These are phyloP conservation scores for Microsporum audouinii DNA, from an alignment of 2,329 filamentous ascomycete species.

Conservation along the genomic window DNA sequence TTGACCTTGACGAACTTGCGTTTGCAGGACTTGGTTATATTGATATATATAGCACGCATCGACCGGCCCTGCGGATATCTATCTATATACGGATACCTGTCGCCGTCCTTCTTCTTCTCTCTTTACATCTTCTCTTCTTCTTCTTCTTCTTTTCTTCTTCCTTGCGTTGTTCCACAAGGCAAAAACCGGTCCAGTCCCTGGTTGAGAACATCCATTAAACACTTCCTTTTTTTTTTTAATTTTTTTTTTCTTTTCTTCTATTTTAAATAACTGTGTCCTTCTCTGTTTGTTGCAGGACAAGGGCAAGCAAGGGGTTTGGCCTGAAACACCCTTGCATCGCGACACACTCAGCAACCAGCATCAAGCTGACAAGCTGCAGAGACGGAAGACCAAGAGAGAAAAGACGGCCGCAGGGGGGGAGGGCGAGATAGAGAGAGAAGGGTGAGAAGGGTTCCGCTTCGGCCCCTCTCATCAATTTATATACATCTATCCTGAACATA, in stretches of 20 bases:
- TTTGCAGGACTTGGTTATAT: no score
- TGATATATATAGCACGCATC: no score
- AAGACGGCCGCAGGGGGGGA: background rate
- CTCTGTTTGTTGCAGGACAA: background rate
- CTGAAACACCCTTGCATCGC: background rate
- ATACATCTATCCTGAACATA: background rate
- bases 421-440: background rate
- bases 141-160: background rate
- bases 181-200: background rate
- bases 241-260: background rate
- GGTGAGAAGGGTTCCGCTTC: background rate
- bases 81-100: background rate
- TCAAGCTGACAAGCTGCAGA: background rate
- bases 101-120: background rate
- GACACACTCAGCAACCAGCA: background rate
- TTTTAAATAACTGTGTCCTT: background rate
- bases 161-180: background rate
- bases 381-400: background rate
- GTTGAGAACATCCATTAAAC: background rate
- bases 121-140: background rate
- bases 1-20: no score
- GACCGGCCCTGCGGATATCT: background rate
- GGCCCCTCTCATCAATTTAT: background rate
- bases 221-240: background rate
- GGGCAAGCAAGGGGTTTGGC: background rate